Conservation (phyloP, 768 basidiomycete genomes). For the Termitomyces sp. region DNA sequence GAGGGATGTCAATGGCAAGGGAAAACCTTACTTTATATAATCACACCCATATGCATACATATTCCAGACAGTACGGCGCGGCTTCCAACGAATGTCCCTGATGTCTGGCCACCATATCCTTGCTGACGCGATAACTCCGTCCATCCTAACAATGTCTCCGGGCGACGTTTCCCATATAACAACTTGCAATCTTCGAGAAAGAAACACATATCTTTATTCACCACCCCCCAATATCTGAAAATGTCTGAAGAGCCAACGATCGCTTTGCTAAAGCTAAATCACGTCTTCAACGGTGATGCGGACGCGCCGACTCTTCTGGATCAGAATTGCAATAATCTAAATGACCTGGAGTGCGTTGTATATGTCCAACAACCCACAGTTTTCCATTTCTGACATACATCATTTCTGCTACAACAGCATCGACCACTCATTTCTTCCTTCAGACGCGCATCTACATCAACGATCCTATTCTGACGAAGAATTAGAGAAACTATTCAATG, state of each 20-base stretch:
- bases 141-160: background rate
- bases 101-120: background rate
- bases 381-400: background rate
- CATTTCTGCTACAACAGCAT: background rate
- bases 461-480: background rate
- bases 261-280: too few relatives aligned
- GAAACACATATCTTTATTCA: too few relatives aligned
- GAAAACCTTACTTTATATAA: too few relatives aligned
- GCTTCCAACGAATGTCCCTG: background rate
- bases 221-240: too few relatives aligned
- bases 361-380: background rate
- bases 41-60: background rate
- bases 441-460: background rate
- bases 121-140: background rate
- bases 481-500: background rate
- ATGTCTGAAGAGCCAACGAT: background rate
- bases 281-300: background rate
- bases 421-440: too few relatives aligned
- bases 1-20: background rate
- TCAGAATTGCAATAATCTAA: background rate
- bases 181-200: background rate
- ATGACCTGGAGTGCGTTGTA: background rate
- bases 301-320: background rate
- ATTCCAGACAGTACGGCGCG: background rate
- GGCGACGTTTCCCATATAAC: background rate